Conservation (phyloP, 305 asterid species). For the Fraxinus albicans region DNA sequence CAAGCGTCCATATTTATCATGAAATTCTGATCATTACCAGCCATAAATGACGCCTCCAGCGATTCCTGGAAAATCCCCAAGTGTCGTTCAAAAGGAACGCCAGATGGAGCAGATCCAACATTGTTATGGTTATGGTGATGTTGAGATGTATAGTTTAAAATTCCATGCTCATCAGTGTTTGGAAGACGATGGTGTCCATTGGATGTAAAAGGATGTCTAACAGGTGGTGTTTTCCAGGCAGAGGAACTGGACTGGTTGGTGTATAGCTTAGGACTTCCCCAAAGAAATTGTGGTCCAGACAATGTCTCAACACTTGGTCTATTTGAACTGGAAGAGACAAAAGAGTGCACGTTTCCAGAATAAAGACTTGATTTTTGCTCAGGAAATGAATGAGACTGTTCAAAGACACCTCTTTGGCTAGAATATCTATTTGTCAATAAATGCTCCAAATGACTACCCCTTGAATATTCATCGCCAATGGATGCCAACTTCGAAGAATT, state of each 20-base stretch:
- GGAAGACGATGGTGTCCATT: constrained; percentile 34
- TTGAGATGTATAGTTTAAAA: constrained; percentile 26
- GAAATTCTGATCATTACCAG: constrained; percentile 26
- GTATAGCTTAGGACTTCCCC: constrained; percentile 52
- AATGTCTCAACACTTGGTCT: constrained; percentile 41
- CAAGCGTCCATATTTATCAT: constrained; percentile 22
- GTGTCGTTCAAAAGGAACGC: constrained; percentile 37
- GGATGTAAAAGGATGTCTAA: constrained; percentile 33
- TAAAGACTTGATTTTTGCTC: constrained; percentile 38
- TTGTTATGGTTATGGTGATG: constrained; percentile 15
- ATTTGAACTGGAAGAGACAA: constrained; percentile 43
- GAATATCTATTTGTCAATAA: constrained; percentile 18
- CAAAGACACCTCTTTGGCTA: constrained; percentile 28
- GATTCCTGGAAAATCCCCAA: constrained; percentile 47
- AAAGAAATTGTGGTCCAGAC: constrained; percentile 48
- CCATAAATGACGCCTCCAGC: constrained; percentile 23
- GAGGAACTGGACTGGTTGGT: constrained; percentile 35
- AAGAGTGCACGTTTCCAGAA: constrained; percentile 37
- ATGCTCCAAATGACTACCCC: not conserved
- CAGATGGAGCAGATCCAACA: constrained; percentile 72
- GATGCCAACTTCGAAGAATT: constrained; percentile 31
- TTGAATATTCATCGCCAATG: not conserved
- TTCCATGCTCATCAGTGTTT: constrained; percentile 27
- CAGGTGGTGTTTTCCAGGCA: constrained; percentile 22
- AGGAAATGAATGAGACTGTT: constrained; percentile 49